Base-by-base conservation (phyloP, 1,284 basidiomycete genomes). In the Malassezia arunalokei region DNA sequence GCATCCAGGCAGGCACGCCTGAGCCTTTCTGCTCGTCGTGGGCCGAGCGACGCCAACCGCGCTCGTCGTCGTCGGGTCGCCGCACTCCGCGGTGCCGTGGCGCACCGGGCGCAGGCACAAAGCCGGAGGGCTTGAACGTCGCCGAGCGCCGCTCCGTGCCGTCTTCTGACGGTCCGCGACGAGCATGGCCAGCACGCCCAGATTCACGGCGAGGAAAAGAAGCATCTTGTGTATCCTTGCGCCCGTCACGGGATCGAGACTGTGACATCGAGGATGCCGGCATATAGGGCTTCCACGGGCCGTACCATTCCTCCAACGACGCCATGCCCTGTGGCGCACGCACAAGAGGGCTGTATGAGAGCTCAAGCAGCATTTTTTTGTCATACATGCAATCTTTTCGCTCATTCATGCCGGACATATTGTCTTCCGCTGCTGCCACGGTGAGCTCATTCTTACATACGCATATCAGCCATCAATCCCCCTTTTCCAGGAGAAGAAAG, bases 1-100 rank as follows among this genome's bases (percentile, higher is more conserved):
- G 85, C 85, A 89, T 87, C 86, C 86, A 89, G 14, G 86, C 86
- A 17, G 86, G 87, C 66, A 87, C 85, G 83, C 86, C 76, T 9
- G 8, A 11, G 17, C 17, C 17, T 35, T 32, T 35, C 9, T 41
- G 14, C 6, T n/a, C 49, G 20, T 43, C 40, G 11, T 12, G 9
- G 20, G 20, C 9, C 39, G 33, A 3, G 14, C 43, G 43, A 8
- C 43, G 43, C 43, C 43, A 44, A 5, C 15, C 11, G 14, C 43
- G 43, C 31, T 31, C 43, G 33, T 44, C 43, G 28, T 44, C 43
- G 8, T 29, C 43, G 3, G 24, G 15, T 11, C 31, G n/a, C 33
- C 33, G 15, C 11, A 35, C 5, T 35, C 15, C 11, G 11, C 15
- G 33, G 11, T 35, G 33, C 33, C 33, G 33, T 11, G 11, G 29